Base-by-base conservation (phyloP, 805 yeast genomes). In the Wickerhamiella qilinensis region DNA sequence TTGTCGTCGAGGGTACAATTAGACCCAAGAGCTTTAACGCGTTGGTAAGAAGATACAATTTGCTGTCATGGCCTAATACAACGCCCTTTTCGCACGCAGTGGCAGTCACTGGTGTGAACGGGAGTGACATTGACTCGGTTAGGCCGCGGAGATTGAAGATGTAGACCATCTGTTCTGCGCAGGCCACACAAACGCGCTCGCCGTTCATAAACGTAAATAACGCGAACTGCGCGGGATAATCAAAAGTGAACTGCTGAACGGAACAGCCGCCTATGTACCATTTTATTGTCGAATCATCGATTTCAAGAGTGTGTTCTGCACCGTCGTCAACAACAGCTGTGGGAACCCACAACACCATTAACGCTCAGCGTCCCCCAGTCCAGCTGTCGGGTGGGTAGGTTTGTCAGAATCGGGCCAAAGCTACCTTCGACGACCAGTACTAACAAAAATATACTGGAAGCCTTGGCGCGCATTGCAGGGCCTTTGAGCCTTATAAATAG, bases 21-120 rank as follows among this genome's bases (percentile, higher is more conserved):
- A 73, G 60, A 2, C 93, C 84, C 40, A 81, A 65, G 3, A 82
- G 91, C 2, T 73, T 70, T 43, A 78, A 59, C 1, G 94, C 88
- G 52, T 82, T 93, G 1, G 75, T 65, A 42, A 84, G 53, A 0
- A 93, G 74, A 38, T 83, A 62, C 46, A 81, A 78, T 38, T 61
- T 56, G 3, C 52, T 54, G 20, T 39, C 40, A 27, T 44, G 42
- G 14, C 34, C 81, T 18, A 81, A 49, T 0, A 85, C 58, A 3
- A 83, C 51, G 0, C 95, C 95, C 30, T 70, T 65, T 19, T 72
- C 73, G 49, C 74, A 78, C 9, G 78, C 68, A 43, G 77, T 68
- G 2, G 78, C 86, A 20, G 63, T 63, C 28, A 61, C 64, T 20
- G 81, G 66, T 5, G 61, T 59, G 45, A 84, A 81, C 0, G 95